phyloP scores from a whole-genome alignment of 495 filamentous ascomycete genomes.

The Tuber microsphaerosporum region DNA sequence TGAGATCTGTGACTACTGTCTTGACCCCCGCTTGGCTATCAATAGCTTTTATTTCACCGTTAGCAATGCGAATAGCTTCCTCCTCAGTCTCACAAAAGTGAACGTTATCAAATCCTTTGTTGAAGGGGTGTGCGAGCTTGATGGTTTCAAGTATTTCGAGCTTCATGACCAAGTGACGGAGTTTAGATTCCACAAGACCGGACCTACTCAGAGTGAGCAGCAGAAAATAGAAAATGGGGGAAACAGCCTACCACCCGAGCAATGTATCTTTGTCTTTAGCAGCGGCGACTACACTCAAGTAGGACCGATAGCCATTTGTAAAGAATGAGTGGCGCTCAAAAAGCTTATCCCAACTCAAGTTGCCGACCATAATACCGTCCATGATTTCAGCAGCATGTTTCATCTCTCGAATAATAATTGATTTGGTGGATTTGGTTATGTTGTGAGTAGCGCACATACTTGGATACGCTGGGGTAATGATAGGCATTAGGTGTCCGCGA shows the following conservation, averaged over 20 bases:
- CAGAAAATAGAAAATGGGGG: not conserved
- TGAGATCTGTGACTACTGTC: conserved; percentile 47
- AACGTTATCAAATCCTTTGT: conserved; percentile 77
- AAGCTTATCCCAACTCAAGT: conserved; percentile 73
- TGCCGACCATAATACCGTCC: conserved; percentile 69
- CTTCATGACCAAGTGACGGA: conserved; percentile 71
- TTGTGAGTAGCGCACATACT: conserved; percentile 97
- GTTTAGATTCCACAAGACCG: conserved; percentile 85
- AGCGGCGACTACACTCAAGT: conserved; percentile 78
- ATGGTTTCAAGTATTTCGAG: conserved; percentile 70
- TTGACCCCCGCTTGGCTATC: conserved; percentile 45
- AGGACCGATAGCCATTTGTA: conserved; percentile 85
- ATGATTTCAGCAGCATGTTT: conserved; percentile 68
- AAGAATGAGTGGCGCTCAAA: conserved; percentile 88
- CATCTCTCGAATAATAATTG: conserved; percentile 73
- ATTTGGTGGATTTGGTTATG: conserved; percentile 75
- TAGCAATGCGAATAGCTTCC: conserved; percentile 60
- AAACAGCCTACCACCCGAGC: conserved; percentile 55
- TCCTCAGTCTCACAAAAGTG: conserved; percentile 65
- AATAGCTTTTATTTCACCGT: conserved; percentile 48
- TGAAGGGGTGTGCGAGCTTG: conserved; percentile 80
- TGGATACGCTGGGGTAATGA: conserved; percentile 93
- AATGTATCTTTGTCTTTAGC: conserved; percentile 80
- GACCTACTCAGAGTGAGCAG: conserved; percentile 46
- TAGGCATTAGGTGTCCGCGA: conserved; percentile 82